Evolutionary conservation across 192 early-diverging fungal species (phyloP).

Genomic region (Backusella westeae): DNA sequence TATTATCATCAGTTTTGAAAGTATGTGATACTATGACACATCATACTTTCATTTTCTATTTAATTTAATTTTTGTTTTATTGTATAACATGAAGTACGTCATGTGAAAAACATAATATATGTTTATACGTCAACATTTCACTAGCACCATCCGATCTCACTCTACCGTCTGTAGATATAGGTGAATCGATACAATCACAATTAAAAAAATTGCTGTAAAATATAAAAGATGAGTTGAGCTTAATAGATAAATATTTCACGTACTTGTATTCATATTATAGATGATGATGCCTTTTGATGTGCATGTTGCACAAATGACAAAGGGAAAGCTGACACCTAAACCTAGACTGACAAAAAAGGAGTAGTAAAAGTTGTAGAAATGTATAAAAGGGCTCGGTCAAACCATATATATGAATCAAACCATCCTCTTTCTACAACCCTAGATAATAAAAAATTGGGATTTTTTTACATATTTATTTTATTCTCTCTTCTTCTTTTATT

Average conservation of each 20-base stretch:
- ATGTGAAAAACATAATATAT: background rate
- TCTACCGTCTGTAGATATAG: background rate
- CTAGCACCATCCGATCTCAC: background rate
- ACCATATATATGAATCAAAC: background rate
- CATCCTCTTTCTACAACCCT: background rate
- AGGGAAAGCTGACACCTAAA: background rate
- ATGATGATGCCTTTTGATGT: background rate
- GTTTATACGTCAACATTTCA: background rate
- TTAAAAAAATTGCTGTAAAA: background rate
- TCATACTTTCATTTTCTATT: background rate
- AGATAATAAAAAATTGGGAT: background rate
- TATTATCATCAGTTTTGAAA: background rate
- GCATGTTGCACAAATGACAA: background rate
- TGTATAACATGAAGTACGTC: background rate
- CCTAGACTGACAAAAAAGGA: background rate
- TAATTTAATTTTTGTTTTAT: background rate
- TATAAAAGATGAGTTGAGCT: background rate
- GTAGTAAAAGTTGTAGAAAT: background rate
- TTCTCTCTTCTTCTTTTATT: background rate
- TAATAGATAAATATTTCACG: background rate
- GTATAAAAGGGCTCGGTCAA: background rate
- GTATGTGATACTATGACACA: background rate
- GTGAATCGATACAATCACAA: background rate
- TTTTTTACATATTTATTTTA: background rate
- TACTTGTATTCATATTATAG: background rate